A percentile compares a stretch with the other conserved stretches of the same genome.
Conservation (phyloP, 768 basidiomycete species). For the Macrolepiota dolichaula region DNA sequence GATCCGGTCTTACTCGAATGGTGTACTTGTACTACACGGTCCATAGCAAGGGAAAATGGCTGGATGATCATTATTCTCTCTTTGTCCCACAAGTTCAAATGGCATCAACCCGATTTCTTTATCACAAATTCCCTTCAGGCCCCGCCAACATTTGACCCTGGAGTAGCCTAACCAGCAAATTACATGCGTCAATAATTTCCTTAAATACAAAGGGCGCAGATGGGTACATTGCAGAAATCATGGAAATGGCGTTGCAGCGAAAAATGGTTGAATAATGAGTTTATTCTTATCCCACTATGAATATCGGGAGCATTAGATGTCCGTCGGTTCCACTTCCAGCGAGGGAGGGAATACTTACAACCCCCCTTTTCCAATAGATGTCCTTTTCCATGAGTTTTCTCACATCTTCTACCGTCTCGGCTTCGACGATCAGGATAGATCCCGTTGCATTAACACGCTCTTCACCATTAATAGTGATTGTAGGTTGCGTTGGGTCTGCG, state of each 20-base stretch:
- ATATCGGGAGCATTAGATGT: not conserved
- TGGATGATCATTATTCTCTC: no score
- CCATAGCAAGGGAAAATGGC: no score
- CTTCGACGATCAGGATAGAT: slow-evolving; percentile 49
- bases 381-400: slow-evolving; percentile 29
- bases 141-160: no score
- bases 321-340: not conserved
- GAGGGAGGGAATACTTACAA: slow-evolving; percentile 26
- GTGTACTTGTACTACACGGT: not conserved
- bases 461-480: slow-evolving; percentile 26
- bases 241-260: slow-evolving; percentile 25
- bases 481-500: slow-evolving; percentile 34
- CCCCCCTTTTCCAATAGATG: slow-evolving; percentile 35
- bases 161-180: no score
- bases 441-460: slow-evolving; percentile 43
- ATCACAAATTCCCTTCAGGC: no score
- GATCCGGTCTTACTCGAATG: not conserved
- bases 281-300: slow-evolving; percentile 61
- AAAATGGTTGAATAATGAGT: slow-evolving; percentile 44
- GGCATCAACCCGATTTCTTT: no score
- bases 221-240: not conserved
- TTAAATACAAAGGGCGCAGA: not conserved
- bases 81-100: no score
- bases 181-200: no score
- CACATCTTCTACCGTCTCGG: slow-evolving; percentile 44